Conservation (phyloP, 2,329 filamentous ascomycete genomes). For the Pseudogymnoascus sp. region DNA sequence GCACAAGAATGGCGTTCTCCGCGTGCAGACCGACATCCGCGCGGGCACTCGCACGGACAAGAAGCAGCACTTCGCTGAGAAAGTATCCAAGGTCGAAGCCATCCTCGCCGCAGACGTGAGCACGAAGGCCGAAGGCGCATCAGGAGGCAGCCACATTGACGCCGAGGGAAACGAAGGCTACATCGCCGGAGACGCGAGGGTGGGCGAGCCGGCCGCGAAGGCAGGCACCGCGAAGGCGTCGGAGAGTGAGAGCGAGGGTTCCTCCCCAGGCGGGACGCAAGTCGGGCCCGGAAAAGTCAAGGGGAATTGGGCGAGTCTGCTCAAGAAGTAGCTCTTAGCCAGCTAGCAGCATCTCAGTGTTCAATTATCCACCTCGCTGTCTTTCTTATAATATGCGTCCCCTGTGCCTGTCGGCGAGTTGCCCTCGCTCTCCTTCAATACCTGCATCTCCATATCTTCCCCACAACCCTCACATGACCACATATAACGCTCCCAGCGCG, state of each 20-base stretch:
- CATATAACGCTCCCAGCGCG: neutral
- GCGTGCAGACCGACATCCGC: constrained; percentile 84
- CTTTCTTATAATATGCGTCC: neutral
- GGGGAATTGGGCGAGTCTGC: neutral
- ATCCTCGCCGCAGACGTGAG: constrained; percentile 23
- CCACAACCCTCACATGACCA: neutral
- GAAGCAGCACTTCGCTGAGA: constrained; percentile 26
- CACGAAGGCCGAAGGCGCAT: constrained; percentile 1
- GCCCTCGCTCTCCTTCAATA: neutral
- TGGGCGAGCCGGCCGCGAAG: neutral
- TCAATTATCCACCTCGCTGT: neutral
- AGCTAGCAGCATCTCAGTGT: neutral
- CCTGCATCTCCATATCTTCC: neutral
- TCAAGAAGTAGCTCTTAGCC: constrained; percentile 8
- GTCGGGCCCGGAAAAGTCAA: constrained; percentile 9
- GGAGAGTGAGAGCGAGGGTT: neutral
- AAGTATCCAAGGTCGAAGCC: constrained; percentile 26
- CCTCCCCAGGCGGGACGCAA: neutral
- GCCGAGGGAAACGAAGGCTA: neutral
- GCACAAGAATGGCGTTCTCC: constrained; percentile 66
- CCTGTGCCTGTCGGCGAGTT: neutral
- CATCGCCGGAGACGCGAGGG: neutral
- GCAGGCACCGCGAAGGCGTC: neutral
- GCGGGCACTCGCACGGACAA: constrained; percentile 56
- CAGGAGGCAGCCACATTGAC: constrained; percentile 4